Base-by-base conservation (phyloP, 768 basidiomycete species). In the Dioszegia hungarica region DNA sequence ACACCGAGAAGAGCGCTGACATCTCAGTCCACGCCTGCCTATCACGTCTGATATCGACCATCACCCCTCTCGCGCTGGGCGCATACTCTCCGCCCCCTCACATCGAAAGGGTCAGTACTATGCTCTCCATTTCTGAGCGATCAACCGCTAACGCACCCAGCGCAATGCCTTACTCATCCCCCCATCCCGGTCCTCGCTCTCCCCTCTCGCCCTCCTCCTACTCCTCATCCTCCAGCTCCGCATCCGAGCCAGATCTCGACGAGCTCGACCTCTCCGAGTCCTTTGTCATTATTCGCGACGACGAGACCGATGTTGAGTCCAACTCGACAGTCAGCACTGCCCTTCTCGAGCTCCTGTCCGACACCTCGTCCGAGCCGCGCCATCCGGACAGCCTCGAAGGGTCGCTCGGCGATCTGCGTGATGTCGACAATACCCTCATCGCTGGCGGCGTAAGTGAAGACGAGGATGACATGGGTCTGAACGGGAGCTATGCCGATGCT, bases 401-500 rank as follows among this genome's bases (percentile, higher is more conserved):
- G 48, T 40, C 54, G 19, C 33, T 43, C 31, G 49, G 49, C 17
- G 25, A 39, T 25, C 24, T 54, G 19, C 29, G 39, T 27, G 52
- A 54, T 24, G 38, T 27, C 3, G 37, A 20, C 12, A 31, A 47
- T 22, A 33, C 40, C 24, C 33, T 40, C 22, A 19, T 39, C n/a
- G n/a, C 31, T 9, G 9, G 2, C 31, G 12, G 5, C 20, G 37
- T 36, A 22, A 38, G 36, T n/a, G 25, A 24, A 17, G 51, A 53
- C 28, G 39, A 39, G 8, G 51, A 53, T 14, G 17, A 24, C 22
- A 15, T 10, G 9, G 44, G 45, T 5, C 27, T 49, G 9, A 37
- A 20, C 20, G 61, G 50, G 19, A 56, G 53, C 37, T 61, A 54
- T 27, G 44, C 34, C 15, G 61, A 62, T 39, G 61, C 56, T 17